phyloP scores from a whole-genome alignment of 1,139 yeast genomes.

The Saccharomyces hybrid region DNA sequence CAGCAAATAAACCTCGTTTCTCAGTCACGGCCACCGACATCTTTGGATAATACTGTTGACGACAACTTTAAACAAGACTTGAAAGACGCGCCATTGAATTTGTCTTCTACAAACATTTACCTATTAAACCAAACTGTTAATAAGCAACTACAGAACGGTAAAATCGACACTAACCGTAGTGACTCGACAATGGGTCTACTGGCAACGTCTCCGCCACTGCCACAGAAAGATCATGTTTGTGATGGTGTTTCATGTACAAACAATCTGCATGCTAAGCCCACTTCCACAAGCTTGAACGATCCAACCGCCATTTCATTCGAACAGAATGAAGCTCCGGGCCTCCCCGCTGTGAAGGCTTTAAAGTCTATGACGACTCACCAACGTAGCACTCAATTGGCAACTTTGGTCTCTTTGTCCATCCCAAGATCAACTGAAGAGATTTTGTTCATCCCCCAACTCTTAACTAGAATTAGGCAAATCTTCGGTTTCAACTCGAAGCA shows the following conservation, averaged over 20 bases:
- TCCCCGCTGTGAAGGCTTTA: conserved; percentile 54
- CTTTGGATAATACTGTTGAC: background rate
- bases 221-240: conserved; percentile 38
- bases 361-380: conserved; percentile 42
- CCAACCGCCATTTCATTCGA: conserved; percentile 37
- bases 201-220: conserved; percentile 15
- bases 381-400: conserved; percentile 47
- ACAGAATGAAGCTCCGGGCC: conserved; percentile 66
- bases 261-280: conserved; percentile 37
- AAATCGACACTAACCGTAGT: background rate
- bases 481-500: conserved; percentile 67
- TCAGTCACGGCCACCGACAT: background rate
- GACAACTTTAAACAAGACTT: background rate
- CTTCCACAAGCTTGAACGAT: conserved; percentile 23
- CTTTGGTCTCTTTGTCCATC: conserved; percentile 61
- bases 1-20: conserved; percentile 42
- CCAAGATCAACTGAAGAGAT: conserved; percentile 77
- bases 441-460: conserved; percentile 58
- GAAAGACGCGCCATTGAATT: conserved; percentile 8
- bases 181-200: background rate
- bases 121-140: conserved; percentile 20
- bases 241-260: conserved; percentile 49
- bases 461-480: conserved; percentile 58
- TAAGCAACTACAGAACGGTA: conserved; percentile 4
- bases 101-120: conserved; percentile 32